Base-by-base conservation (phyloP, 352 stramenopile genomes). In the Phytophthora pistaciae region DNA sequence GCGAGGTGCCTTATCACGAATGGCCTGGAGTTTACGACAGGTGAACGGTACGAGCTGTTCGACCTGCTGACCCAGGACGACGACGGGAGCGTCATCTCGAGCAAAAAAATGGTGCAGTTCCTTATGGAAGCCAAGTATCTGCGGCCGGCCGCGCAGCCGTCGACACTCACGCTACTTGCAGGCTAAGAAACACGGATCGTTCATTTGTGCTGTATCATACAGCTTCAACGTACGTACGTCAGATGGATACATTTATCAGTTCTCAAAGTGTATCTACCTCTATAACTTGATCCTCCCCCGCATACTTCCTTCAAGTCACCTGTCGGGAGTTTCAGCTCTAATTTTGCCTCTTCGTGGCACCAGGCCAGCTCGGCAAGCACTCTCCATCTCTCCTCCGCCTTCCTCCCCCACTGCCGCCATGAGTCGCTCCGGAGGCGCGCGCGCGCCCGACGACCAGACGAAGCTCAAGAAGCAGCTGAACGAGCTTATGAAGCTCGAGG, bases 381-480 rank as follows among this genome's bases (percentile, higher is more conserved):
- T 75, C 53, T 38, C 29, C 52, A 60, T 70, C 50, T 71, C 23
- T 18, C 66, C 25, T 52, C 42, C 21, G 18, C 25, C n/a, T 0
- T 18, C 3, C n/a, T 9, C 1, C 9, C 1, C n/a, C 10, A 16
- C 18, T 57, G 29, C 48, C 31, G 38, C 65, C 66, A 93, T 93
- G 86, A 94, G 81, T 54, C 87, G 86, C 61, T 54, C 72, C 53
- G 73, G 64, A 48, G 52, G 40, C 31, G 18, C 67, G 23, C 72
- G 77, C 36, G 82, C 74, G 57, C 79, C 79, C 42, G 89, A 96
- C 64, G 89, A 95, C 78, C 89, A 96, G 82, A 80, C 75, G 42
- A 96, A 95, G 77, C 87, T 96, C 46, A 96, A 96, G 84, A 94
- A 94, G 81, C 75, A 93, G 56, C 80, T 96, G 31, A 90, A 92